Conservation (phyloP, 2,329 filamentous ascomycete species). For the Colletotrichum acutatum region DNA sequence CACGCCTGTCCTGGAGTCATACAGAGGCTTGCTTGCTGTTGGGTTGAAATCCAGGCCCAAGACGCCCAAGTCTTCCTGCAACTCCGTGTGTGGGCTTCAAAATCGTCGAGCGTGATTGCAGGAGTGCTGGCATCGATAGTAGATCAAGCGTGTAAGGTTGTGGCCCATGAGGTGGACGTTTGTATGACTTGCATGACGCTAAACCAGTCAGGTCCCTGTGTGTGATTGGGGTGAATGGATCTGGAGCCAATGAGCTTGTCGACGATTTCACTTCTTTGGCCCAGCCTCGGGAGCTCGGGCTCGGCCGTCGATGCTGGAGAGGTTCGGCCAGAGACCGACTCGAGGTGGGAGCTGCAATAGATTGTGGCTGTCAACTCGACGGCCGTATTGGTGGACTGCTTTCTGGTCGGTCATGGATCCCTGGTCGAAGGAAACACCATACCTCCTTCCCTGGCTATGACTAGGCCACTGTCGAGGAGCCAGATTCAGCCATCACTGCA, state of each 20-base stretch:
- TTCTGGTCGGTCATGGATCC: not conserved
- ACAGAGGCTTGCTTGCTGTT: not conserved
- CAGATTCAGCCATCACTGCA: not conserved
- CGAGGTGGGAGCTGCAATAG: too few species aligned
- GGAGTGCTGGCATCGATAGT: not conserved
- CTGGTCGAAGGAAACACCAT: not conserved
- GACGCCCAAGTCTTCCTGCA: not conserved
- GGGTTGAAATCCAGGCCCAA: not conserved
- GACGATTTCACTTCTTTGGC: not conserved
- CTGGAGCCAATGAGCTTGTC: not conserved
- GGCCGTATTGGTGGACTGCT: not conserved
- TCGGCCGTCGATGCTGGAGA: not conserved
- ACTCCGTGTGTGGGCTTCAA: not conserved
- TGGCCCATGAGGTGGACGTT: not conserved
- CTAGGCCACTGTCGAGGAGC: not conserved
- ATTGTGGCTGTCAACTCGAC: not conserved
- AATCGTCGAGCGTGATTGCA: constrained; percentile 12
- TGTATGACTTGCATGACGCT: constrained; percentile 21
- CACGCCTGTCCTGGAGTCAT: not conserved
- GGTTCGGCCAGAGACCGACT: not conserved
- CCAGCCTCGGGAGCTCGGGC: constrained; percentile 2
- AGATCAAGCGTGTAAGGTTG: not conserved
- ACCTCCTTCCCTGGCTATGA: not conserved
- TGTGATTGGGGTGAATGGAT: not conserved
- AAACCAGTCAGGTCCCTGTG: not conserved